Conservation (phyloP, 2,329 filamentous ascomycete species). For the Cercospora janseana region DNA sequence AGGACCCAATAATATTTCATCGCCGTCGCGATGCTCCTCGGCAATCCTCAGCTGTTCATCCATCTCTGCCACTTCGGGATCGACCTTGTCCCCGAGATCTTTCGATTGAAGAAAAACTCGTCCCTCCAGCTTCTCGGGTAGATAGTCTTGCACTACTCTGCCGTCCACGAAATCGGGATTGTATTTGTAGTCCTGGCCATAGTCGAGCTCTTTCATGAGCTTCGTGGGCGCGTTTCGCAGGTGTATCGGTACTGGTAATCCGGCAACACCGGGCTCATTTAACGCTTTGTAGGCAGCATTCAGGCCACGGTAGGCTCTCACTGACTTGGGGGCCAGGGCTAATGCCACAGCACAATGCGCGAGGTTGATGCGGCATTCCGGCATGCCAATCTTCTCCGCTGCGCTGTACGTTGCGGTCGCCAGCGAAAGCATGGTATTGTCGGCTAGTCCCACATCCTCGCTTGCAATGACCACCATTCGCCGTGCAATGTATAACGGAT, state of each 20-base stretch:
- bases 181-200: conserved; percentile 92
- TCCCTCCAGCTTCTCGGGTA: conserved; percentile 73
- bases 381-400: conserved; percentile 89
- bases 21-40: conserved; percentile 23
- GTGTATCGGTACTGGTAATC: conserved; percentile 79
- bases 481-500: conserved; percentile 86
- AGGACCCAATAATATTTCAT: conserved; percentile 14
- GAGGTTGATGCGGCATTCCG: conserved; percentile 88
- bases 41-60: conserved; percentile 27
- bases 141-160: conserved; percentile 78
- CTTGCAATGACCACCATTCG: conserved; percentile 93
- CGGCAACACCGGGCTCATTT: conserved; percentile 77
- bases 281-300: conserved; percentile 77
- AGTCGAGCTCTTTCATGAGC: conserved; percentile 89
- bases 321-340: conserved; percentile 78
- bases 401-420: conserved; percentile 85
- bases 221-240: conserved; percentile 87
- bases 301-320: conserved; percentile 76
- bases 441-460: conserved; percentile 88
- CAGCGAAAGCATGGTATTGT: conserved; percentile 77
- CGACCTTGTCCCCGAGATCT: conserved; percentile 75
- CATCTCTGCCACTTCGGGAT: conserved; percentile 49
- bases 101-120: conserved; percentile 73
- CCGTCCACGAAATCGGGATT: conserved; percentile 87
- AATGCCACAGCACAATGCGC: conserved; percentile 84